A percentile compares a stretch with the other conserved stretches of the same genome.
These are phyloP conservation scores for Apiotrichum brassicae DNA, from an alignment of 1,284 basidiomycete genomes.

Conservation along the genomic window DNA sequence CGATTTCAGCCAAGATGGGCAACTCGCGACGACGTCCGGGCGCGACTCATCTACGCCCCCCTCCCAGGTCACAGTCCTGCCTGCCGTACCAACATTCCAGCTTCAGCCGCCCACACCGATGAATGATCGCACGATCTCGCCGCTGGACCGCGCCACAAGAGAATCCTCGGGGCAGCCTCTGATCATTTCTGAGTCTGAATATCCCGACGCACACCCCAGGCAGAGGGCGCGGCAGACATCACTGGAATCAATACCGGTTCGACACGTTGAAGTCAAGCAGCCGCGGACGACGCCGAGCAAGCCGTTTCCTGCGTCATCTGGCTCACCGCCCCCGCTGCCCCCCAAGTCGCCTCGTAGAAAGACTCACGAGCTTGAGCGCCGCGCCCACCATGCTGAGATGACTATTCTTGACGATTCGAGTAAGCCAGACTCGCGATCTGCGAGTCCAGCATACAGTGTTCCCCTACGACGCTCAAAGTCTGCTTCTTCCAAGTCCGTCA, in stretches of 20 bases:
- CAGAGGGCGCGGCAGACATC: too few species aligned
- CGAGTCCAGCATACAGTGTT: not conserved
- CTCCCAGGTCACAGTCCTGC: too few species aligned
- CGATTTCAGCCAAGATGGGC: not conserved
- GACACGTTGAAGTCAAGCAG: not conserved
- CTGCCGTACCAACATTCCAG: constrained; percentile 3
- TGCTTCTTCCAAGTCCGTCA: not conserved
- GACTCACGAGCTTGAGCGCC: too few species aligned
- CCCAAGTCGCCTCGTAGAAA: constrained; percentile 1
- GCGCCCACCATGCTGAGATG: not conserved
- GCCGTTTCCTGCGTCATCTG: not conserved
- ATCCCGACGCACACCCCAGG: too few species aligned
- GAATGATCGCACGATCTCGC: not conserved
- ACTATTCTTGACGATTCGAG: constrained; percentile 4
- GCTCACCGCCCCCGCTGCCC: constrained; percentile 2
- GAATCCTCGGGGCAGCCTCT: too few species aligned
- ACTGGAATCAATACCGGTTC: too few species aligned
- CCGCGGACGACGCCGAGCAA: not conserved
- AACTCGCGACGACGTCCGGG: too few species aligned
- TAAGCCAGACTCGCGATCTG: not conserved
- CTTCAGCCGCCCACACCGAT: constrained; percentile 15
- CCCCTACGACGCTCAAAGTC: constrained; percentile 1
- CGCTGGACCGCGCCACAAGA: too few species aligned
- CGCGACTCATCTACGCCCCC: too few species aligned
- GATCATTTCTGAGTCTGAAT: too few species aligned